A percentile compares a stretch with the other conserved stretches of the same genome.
These are phyloP conservation scores for Bothia castanella DNA, from an alignment of 1,284 basidiomycete genomes.

Conservation along the genomic window DNA sequence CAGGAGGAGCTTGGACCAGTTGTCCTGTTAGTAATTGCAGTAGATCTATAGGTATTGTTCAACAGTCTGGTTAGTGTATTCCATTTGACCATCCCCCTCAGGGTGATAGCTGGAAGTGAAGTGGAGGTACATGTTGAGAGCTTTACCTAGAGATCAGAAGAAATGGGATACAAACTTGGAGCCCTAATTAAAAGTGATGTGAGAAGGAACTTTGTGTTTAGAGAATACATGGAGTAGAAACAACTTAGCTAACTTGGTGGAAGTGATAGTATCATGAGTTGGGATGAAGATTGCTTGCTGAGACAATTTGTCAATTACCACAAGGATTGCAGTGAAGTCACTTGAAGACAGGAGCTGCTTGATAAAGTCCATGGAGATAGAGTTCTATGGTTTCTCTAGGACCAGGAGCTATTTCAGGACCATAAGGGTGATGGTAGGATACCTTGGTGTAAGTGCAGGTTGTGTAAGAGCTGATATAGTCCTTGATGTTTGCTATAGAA, in stretches of 20 bases:
- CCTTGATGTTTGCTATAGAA: too few species aligned
- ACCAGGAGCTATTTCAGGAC: neutral
- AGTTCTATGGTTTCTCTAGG: slow-evolving; percentile 13
- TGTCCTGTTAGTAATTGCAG: too few species aligned
- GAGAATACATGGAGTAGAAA: neutral
- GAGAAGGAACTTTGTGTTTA: neutral
- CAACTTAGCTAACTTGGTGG: too few species aligned
- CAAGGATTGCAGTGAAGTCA: slow-evolving; percentile 32
- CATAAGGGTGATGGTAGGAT: too few species aligned
- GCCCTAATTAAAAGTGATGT: neutral
- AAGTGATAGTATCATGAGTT: neutral
- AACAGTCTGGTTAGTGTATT: too few species aligned
- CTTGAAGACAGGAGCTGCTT: slow-evolving; percentile 22
- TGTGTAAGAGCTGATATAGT: too few species aligned
- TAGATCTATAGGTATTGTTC: too few species aligned
- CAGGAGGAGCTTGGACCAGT: too few species aligned
- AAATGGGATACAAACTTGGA: neutral
- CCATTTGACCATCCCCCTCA: too few species aligned
- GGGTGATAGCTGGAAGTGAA: too few species aligned
- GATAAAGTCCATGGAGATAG: slow-evolving; percentile 2
- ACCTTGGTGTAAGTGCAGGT: too few species aligned
- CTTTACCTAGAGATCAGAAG: neutral
- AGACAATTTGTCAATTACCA: slow-evolving; percentile 34
- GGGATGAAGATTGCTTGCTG: slow-evolving; percentile 24
- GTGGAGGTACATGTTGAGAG: neutral